Percentiles rank a stretch among this genome's conserved stretches.
These are phyloP conservation scores for Coemansia sp. DNA, from an alignment of 192 early-diverging fungal genomes.

Conservation along the genomic window DNA sequence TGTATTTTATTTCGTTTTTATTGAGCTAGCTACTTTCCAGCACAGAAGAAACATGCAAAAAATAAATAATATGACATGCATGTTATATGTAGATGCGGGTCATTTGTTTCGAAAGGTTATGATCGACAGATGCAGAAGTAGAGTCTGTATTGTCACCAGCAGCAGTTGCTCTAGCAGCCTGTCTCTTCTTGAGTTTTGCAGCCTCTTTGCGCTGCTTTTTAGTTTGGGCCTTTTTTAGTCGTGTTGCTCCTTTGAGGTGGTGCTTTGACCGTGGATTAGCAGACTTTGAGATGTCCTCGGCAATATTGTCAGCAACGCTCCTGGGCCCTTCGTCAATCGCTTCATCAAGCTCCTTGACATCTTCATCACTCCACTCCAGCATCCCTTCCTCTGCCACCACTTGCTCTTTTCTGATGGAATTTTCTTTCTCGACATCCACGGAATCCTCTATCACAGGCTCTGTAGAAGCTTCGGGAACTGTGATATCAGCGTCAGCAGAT, in stretches of 20 bases:
- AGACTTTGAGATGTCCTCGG: background rate
- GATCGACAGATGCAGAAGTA: background rate
- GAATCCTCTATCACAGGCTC: background rate
- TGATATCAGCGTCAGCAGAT: background rate
- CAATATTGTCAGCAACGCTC: background rate
- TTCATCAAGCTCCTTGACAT: background rate
- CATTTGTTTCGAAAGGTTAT: constrained; percentile 6
- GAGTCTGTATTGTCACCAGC: background rate
- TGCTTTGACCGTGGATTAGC: background rate
- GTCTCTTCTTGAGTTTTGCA: constrained; percentile 35
- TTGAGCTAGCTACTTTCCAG: too few relatives aligned
- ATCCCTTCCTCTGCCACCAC: background rate
- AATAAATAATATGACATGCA: background rate
- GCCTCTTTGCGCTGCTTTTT: constrained; percentile 43
- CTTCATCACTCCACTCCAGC: background rate
- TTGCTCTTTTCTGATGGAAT: background rate
- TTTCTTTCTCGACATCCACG: background rate
- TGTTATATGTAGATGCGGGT: constrained; percentile 22
- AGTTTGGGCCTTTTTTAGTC: constrained; percentile 27
- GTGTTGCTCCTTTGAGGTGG: constrained; percentile 23
- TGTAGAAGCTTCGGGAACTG: background rate
- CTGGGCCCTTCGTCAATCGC: background rate
- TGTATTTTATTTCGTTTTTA: too few relatives aligned
- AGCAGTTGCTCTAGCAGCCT: constrained; percentile 9
- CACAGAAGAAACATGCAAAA: background rate